A percentile compares a stretch with the other conserved stretches of the same genome.
Conservation (phyloP, 306 rosid genomes). For the Pyrus bretschneideri region DNA sequence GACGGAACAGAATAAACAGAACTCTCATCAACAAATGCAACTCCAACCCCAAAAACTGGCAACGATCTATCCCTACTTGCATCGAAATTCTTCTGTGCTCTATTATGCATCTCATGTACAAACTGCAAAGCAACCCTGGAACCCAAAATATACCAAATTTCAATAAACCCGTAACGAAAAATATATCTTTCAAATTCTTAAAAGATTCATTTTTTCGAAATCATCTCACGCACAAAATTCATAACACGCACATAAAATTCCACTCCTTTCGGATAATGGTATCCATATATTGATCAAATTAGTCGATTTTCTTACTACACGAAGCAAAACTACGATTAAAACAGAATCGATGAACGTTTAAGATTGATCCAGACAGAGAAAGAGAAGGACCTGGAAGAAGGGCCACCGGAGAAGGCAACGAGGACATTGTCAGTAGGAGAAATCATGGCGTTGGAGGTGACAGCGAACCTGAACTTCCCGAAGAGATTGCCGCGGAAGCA, state of each 20-base stretch:
- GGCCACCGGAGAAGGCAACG: slow-evolving; percentile 93
- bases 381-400: slow-evolving; percentile 67
- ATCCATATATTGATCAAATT: background rate
- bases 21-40: slow-evolving; percentile 70
- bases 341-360: background rate
- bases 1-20: slow-evolving; percentile 38
- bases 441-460: slow-evolving; percentile 80
- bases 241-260: background rate
- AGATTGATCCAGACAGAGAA: slow-evolving; percentile 4
- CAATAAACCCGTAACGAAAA: background rate
- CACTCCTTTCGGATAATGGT: background rate
- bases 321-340: background rate
- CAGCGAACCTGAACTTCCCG: slow-evolving; percentile 76
- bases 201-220: background rate
- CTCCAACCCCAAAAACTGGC: slow-evolving; percentile 86
- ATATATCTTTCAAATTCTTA: background rate
- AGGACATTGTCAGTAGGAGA: slow-evolving; percentile 78
- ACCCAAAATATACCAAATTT: background rate
- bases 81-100: slow-evolving; percentile 74
- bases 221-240: background rate
- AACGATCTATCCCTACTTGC: slow-evolving; percentile 84
- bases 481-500: slow-evolving; percentile 70
- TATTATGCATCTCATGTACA: slow-evolving; percentile 76
- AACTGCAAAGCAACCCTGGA: slow-evolving; percentile 82
- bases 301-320: background rate